Evolutionary conservation across 148 eudicot species (phyloP).

Genomic region (Vaccinium darrowii): DNA sequence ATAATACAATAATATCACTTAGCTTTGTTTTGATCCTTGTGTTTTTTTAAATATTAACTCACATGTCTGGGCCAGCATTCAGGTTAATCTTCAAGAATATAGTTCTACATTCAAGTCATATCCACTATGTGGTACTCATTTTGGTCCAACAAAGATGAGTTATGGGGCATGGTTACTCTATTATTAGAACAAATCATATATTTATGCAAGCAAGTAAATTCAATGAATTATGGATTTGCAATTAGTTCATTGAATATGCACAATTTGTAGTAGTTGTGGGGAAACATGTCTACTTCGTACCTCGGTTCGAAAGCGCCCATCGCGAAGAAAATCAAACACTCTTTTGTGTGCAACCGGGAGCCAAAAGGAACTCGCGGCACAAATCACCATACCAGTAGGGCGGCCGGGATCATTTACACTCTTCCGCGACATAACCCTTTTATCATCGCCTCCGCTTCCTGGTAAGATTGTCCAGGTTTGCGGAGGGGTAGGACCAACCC

Average conservation of each 20-base stretch:
- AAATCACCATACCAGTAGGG: conserved; percentile 40
- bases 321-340: conserved; percentile 42
- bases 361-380: conserved; percentile 51
- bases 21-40: background rate
- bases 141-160: background rate
- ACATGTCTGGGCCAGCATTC: too few relatives aligned
- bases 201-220: background rate
- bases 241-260: background rate
- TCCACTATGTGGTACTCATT: background rate
- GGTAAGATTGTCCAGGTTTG: conserved; percentile 39
- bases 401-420: conserved; percentile 37
- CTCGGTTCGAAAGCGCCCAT: conserved; percentile 25
- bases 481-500: conserved; percentile 31
- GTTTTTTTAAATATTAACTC: background rate
- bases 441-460: conserved; percentile 36
- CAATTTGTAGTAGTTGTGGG: too few relatives aligned
- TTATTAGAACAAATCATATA: too few relatives aligned
- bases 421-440: conserved; percentile 40
- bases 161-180: background rate
- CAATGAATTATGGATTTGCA: background rate
- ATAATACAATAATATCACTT: too few relatives aligned
- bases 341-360: conserved; percentile 41
- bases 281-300: conserved; percentile 11
- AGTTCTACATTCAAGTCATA: too few relatives aligned
- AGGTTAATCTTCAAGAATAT: too few relatives aligned